Base-by-base conservation (phyloP, 257 asterid genomes). In the Ajuga chamaepitys region DNA sequence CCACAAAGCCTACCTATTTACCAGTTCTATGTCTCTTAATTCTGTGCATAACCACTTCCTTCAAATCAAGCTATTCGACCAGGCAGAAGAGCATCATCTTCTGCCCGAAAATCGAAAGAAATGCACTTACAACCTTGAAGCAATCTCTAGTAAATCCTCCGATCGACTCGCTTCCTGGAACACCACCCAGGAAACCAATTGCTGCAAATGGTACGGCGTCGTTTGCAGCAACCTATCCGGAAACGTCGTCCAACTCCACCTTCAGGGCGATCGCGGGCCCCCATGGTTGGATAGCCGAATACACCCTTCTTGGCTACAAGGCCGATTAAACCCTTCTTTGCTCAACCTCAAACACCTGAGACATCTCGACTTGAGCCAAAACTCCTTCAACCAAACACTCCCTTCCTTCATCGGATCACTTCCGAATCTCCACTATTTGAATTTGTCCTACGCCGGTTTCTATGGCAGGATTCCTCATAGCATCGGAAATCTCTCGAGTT, bases 161-260 rank as follows among this genome's bases (percentile, higher is more conserved):
- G 34, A 54, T 52, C 42, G 3, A 9, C 64, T 73, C 4, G 60
- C 70, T 32, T 67, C 78, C 10, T 67, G 78, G 78, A 66, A 21
- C 44, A 11, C 1, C 21, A 7, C 17, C 25, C 9, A 9, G 16
- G 21, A 35, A 12, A 51, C 2, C 9, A 50, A 61, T 68, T 74
- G 78, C 13, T 74, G 78, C 65, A 67, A 30, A 0, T 68, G 78
- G 70, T 30, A 62, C 53, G 70, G 78, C 0, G 57, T 74, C 11
- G 62, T 67, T 14, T 74, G 78, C 74, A 17, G 42, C 61, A 67
- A 54, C 61, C 0, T 45, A 7, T 53, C 66, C 3, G 64, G 58
- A 11, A 58, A 67, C 38, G 78, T 67, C n/a, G 14, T 5, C 1
- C 38, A 54, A 6, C 70, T 74, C 53, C 54, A 4, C 40, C 62